Base-by-base conservation (phyloP, 1,139 yeast genomes). In the Suhomyces atakaporum region DNA sequence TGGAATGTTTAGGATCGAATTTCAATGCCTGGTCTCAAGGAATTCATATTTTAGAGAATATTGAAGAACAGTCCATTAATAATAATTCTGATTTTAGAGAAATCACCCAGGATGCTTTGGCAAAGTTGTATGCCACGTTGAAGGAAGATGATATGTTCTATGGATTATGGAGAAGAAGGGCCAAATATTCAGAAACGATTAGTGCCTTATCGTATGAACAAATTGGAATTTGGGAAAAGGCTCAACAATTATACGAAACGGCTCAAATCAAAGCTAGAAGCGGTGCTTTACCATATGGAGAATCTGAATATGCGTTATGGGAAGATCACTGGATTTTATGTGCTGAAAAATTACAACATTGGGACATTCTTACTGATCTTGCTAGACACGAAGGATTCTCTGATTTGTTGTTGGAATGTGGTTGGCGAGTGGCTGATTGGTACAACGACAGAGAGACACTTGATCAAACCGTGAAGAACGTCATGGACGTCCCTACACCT, bases 371-470 rank as follows among this genome's bases (percentile, higher is more conserved):
- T 44, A 90, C 98, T 0, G 99, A 94, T 53, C 73, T 94, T 32
- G 98, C 99, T 3, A 88, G 92, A 54, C 97, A 94, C 54, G 99
- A 94, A 69, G 97, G 97, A 1, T 94, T 90, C 55, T 88, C 97
- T 0, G 99, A 94, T 55, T 70, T 94, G 47, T 66, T 94, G 25
- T 69, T 94, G 18, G 99, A 94, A 62, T 94, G 99, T 72, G 98
- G 97, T 29, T 94, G 99, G 99, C 75, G 98, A 56, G 96, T 92
- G 32, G 97, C 98, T 6, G 97, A 94, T 54, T 94, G 99, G 99
- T 84, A 84, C 43, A 83, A 95, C 13, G 98, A 94, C 51, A 76
- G 94, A 47, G 98, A 90, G 44, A 92, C 97, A 0, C 69, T 94
- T 31, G 97, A 90, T 54, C 96, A 88, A 56, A 85, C 96, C 0